These are phyloP conservation scores for Entomortierella parvispora DNA, from an alignment of 192 early-diverging fungal species.

Conservation along the genomic window DNA sequence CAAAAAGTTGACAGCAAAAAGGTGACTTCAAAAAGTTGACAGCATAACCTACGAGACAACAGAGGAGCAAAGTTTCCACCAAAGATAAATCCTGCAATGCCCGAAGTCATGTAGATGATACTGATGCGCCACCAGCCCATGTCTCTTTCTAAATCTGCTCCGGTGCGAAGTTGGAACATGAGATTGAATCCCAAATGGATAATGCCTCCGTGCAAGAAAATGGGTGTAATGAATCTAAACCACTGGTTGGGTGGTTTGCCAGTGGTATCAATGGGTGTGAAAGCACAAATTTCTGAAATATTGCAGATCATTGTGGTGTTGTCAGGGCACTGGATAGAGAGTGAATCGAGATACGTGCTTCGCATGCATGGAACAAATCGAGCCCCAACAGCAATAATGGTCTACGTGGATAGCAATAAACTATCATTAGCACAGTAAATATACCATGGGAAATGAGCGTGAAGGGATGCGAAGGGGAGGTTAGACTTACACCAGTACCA, in stretches of 20 bases:
- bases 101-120: conserved; percentile 76
- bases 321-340: conserved; percentile 53
- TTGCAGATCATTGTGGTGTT: conserved; percentile 43
- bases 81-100: conserved; percentile 84
- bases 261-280: conserved; percentile 54
- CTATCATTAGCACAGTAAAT: too few relatives aligned
- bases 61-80: conserved; percentile 71
- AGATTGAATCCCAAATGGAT: conserved; percentile 84
- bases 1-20: background rate
- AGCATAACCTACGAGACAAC: conserved; percentile 54
- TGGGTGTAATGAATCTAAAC: conserved; percentile 81
- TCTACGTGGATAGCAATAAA: conserved; percentile 33
- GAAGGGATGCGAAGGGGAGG: background rate
- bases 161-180: conserved; percentile 74
- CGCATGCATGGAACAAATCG: conserved; percentile 87
- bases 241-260: conserved; percentile 74
- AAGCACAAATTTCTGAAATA: conserved; percentile 70
- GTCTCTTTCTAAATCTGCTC: conserved; percentile 78
- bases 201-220: conserved; percentile 88
- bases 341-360: conserved; percentile 33
- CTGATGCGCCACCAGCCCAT: conserved; percentile 79
- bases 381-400: conserved; percentile 77
- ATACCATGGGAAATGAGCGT: too few relatives aligned
- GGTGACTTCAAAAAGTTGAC: too few relatives aligned
- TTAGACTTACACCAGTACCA: conserved; percentile 57